Conservation (phyloP, 164 flowering plant genomes). For the Magnolia kwangsiensis region DNA sequence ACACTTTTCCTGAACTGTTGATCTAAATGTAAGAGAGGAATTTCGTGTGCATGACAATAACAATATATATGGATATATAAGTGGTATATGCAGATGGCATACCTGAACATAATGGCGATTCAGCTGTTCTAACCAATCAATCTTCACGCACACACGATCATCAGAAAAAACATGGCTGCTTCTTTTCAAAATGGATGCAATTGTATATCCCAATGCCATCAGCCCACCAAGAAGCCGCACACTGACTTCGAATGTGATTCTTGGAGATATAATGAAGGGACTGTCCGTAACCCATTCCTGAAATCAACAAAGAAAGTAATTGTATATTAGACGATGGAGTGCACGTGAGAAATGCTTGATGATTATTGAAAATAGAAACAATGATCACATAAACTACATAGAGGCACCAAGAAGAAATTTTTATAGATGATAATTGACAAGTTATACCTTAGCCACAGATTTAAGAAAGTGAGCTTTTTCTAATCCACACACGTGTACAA, state of each 20-base stretch:
- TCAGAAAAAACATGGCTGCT: conserved; percentile 81
- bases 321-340: background rate
- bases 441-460: too few relatives aligned
- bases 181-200: conserved; percentile 90
- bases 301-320: conserved; percentile 14
- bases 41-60: background rate
- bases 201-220: conserved; percentile 97
- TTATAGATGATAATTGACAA: background rate
- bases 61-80: too few relatives aligned
- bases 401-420: background rate
- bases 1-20: too few relatives aligned
- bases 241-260: conserved; percentile 95
- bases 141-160: conserved; percentile 75
- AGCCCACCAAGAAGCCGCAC: conserved; percentile 97
- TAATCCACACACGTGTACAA: too few relatives aligned
- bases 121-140: conserved; percentile 91
- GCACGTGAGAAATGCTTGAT: background rate
- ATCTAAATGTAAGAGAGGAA: background rate
- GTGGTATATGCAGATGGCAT: background rate
- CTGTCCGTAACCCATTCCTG: conserved; percentile 97
- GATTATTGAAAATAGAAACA: background rate
- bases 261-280: conserved; percentile 94
- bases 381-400: background rate
- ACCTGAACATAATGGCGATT: conserved; percentile 91
- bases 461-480: too few relatives aligned